Percentiles rank a stretch among this genome's conserved stretches.
Evolutionary conservation across 1,139 yeast species (phyloP).

Genomic region (Eremothecium gossypii): DNA sequence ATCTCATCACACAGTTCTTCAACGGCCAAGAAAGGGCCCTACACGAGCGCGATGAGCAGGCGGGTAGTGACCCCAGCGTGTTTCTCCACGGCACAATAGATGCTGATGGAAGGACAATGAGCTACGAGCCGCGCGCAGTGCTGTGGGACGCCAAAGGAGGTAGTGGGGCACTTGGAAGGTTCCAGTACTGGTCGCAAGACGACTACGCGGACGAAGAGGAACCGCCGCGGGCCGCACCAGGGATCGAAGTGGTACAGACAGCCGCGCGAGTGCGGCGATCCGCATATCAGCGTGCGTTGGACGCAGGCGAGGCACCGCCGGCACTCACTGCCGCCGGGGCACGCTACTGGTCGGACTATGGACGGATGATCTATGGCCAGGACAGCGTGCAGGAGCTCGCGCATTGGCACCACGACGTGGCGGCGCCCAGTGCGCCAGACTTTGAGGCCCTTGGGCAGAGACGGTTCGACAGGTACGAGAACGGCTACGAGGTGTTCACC

Average conservation of each 20-base stretch:
- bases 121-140: constrained; percentile 69
- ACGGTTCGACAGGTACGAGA: constrained; percentile 34
- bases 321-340: constrained; percentile 37
- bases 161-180: constrained; percentile 48
- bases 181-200: constrained; percentile 36
- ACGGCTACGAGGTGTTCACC: constrained; percentile 44
- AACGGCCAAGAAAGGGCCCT: constrained; percentile 63
- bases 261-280: constrained; percentile 35
- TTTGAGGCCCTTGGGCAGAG: constrained; percentile 20
- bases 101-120: constrained; percentile 36
- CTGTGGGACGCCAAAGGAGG: constrained; percentile 71
- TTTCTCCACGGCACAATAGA: constrained; percentile 37
- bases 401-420: constrained; percentile 40
- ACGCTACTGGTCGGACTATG: constrained; percentile 74
- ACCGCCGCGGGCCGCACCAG: constrained; percentile 6
- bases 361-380: constrained; percentile 61
- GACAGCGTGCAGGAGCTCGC: constrained; percentile 42
- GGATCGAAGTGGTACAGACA: constrained; percentile 19
- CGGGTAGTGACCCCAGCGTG: constrained; percentile 37
- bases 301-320: constrained; percentile 36
- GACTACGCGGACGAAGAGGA: constrained; percentile 18
- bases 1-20: constrained; percentile 66
- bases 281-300: constrained; percentile 56
- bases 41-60: constrained; percentile 38
- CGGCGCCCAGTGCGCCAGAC: constrained; percentile 29